Evolutionary conservation across 768 basidiomycete species (phyloP).

Genomic region (Mrakia hoshinonis): DNA sequence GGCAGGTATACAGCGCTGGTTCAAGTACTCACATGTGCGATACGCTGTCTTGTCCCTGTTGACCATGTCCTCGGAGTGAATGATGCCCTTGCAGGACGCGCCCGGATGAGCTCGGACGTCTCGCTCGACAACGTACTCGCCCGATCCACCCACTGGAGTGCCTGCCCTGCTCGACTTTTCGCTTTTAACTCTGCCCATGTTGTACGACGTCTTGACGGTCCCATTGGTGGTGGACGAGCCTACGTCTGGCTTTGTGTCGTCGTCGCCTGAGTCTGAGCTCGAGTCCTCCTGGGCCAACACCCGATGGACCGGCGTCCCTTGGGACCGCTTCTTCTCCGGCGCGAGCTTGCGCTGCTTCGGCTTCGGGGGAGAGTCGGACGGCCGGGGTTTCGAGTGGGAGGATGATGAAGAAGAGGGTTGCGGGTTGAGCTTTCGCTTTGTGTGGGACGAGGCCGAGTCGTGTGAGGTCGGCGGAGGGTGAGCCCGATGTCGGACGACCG

Average conservation of each 20-base stretch:
- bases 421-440: background rate
- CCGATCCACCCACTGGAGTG: background rate
- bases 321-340: background rate
- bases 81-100: slow-evolving; percentile 9
- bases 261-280: background rate
- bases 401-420: background rate
- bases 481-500: background rate
- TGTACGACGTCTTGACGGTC: background rate
- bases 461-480: background rate
- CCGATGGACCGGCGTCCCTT: slow-evolving; percentile 1
- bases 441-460: background rate
- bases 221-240: background rate
- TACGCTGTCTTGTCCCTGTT: background rate
- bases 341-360: background rate
- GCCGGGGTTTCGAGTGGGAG: background rate
- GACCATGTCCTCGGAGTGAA: slow-evolving; percentile 15
- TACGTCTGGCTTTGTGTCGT: background rate
- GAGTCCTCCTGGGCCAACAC: background rate
- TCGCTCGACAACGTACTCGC: background rate
- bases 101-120: background rate
- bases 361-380: background rate
- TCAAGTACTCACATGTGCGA: slow-evolving; percentile 11
- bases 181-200: background rate
- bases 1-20: too few relatives aligned
- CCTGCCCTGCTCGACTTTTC: background rate